A percentile compares a stretch with the other conserved stretches of the same genome.
Evolutionary conservation across 441 rosid genomes (phyloP).

Genomic region (Euphorbia neoarborescens): DNA sequence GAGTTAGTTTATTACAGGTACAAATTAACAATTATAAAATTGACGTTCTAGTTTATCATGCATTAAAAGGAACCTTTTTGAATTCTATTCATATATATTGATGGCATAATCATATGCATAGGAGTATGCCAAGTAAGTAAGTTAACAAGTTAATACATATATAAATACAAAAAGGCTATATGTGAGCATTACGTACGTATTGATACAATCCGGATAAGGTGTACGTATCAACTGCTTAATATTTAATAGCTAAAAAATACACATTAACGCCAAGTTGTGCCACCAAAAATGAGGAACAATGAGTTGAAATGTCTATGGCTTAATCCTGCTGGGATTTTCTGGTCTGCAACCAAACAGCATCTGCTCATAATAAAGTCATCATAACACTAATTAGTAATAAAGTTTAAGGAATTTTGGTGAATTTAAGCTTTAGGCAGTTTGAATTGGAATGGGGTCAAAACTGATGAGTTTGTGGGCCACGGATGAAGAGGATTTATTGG

Average conservation of each 20-base stretch:
- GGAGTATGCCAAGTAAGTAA: background rate
- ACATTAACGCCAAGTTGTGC: too few relatives aligned
- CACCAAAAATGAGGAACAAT: background rate
- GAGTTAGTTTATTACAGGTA: background rate
- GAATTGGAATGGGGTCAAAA: constrained; percentile 18
- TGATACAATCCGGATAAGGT: background rate
- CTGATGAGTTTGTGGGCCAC: constrained; percentile 13
- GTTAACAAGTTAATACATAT: background rate
- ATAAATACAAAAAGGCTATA: background rate
- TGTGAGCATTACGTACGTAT: background rate
- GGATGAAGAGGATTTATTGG: constrained; percentile 22
- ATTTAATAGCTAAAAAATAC: too few relatives aligned
- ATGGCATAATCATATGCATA: background rate
- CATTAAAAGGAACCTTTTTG: background rate
- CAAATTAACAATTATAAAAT: background rate
- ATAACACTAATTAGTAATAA: background rate
- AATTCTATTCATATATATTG: background rate
- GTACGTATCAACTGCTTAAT: background rate
- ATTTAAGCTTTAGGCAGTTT: background rate
- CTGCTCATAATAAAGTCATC: background rate
- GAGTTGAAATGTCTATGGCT: background rate
- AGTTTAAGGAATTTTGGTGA: background rate
- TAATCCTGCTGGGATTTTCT: constrained; percentile 22
- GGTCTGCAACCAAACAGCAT: constrained; percentile 34
- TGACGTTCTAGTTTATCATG: background rate